Base-by-base conservation (phyloP, 768 basidiomycete species). In the Cystoderma amianthinum region DNA sequence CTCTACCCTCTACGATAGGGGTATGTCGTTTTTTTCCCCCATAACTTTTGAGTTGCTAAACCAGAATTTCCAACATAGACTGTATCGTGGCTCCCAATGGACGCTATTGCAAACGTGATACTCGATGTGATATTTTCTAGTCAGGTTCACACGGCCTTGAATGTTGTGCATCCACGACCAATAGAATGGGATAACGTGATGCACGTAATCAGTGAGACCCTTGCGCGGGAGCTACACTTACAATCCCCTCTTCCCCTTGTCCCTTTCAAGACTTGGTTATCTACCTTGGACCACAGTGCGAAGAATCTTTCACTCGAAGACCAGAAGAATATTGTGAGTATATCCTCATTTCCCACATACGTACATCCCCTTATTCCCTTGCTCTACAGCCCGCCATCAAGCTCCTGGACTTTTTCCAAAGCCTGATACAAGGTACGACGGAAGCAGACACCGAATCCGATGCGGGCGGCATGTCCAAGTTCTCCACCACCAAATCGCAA, bases 41-140 rank as follows among this genome's bases (percentile, higher is more conserved):
- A 6, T 24, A 11, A 10, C 28, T 30, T 30, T 30, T 30, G 28
- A n/a, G n/a, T n/a, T 30, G 15, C 9, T 9, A 30, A 30, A 15
- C 28, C 28, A 9, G 9, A 30, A 9, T 30, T 30, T 9, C 9
- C 28, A 30, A 9, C 15, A 15, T 30, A 72, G 69, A 43, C 46
- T 4, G 52, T 67, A 9, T 67, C 67, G 0, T 72, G 71, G 73
- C 35, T 74, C 3, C 68, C 72, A 0, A 57, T 62, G 39, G 60
- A 72, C 46, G 51, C 58, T 2, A 68, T 62, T 0, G 64, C 68
- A 0, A 12, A 53, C 24, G 56, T 59, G 0, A 48, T 71, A 4
- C 30, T 64, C 9, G 57, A 67, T 44, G 36, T 52, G 2, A 55
- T 54, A 5, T 52, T 60, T 32, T 41, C 45, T 19, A 49, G n/a